Evolutionary conservation across 257 asterid species (phyloP).

Genomic region (Jasminum sambac): DNA sequence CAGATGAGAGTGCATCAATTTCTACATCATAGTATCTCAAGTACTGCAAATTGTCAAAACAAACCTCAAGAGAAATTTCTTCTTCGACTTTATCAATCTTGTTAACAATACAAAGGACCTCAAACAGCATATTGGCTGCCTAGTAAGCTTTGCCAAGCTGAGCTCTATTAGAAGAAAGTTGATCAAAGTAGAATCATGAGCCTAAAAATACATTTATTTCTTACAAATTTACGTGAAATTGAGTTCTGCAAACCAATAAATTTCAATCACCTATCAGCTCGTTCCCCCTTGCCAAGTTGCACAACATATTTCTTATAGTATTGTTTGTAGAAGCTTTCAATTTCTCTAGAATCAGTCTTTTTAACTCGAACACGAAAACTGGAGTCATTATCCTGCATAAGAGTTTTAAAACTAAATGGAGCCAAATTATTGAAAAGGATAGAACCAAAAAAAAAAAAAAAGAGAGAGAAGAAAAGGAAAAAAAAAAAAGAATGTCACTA

Average conservation of each 20-base stretch:
- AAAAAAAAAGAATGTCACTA: background rate
- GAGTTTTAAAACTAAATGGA: constrained; percentile 4
- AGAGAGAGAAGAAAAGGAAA: no score
- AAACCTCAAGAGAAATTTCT: constrained; percentile 81
- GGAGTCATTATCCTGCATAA: constrained; percentile 75
- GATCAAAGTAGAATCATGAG: constrained; percentile 13
- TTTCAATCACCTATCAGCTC: constrained; percentile 70
- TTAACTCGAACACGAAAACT: constrained; percentile 81
- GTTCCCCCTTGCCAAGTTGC: constrained; percentile 93
- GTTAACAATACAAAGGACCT: constrained; percentile 82
- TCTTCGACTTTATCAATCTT: constrained; percentile 77
- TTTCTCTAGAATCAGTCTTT: constrained; percentile 96
- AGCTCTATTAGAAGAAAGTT: constrained; percentile 53
- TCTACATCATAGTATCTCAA: background rate
- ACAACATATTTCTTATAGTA: constrained; percentile 86
- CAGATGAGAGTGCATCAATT: background rate
- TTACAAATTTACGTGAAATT: no score
- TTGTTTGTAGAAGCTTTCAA: constrained; percentile 93
- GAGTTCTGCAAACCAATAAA: constrained; percentile 11
- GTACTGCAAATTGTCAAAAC: constrained; percentile 18
- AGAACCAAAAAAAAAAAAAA: background rate
- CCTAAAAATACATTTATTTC: background rate
- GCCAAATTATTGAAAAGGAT: no score
- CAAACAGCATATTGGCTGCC: constrained; percentile 82
- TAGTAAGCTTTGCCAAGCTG: constrained; percentile 89